Base-by-base conservation (phyloP, 148 eudicot species). In the Hydrangea macrophylla region DNA sequence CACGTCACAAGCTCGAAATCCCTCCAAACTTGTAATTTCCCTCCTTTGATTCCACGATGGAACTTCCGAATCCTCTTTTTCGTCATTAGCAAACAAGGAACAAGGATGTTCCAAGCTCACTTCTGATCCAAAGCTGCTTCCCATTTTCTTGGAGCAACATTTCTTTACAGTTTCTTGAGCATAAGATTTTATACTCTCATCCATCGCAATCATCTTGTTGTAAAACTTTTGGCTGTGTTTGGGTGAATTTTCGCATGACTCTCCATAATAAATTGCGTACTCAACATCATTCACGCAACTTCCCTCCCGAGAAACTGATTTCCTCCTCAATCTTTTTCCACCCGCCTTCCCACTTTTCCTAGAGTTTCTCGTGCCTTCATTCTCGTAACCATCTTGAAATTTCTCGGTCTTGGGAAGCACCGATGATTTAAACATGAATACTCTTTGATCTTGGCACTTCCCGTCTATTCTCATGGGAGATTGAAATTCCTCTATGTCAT, bases 401-500 rank as follows among this genome's bases (percentile, higher is more conserved):
- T 37, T 56, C 12, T 37, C 56, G 20, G 24, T 67, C 30, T 13
- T 26, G 55, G 10, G 56, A 5, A 51, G 39, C 35, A 62, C 63
- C 7, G 81, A 36, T 55, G 84, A 71, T 56, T 74, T 81, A 69
- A 92, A 88, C 81, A 80, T 23, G 64, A 89, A 92, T 5, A 84
- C 53, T 67, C 96, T 82, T 40, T 82, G 90, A 65, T 84, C 91
- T 31, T 69, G 69, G 31, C 24, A 31, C 20, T 67, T 60, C 0
- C 31, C 42, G 1, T 70, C 75, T 58, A 62, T 68, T 27, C 70
- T 76, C 22, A 17, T 53, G 4, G 85, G 79, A 1, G 83, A 70
- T 66, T 65, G 73, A 61, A 85, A 80, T 76, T 89, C 96, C 67
- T 83, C 87, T 18, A 89, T 67, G 50, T 85, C 88, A 9, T 91